Percentiles rank a stretch among this genome's conserved stretches.
phyloP scores from a whole-genome alignment of 2,329 filamentous ascomycete genomes.

The Hypoxylon sp. region DNA sequence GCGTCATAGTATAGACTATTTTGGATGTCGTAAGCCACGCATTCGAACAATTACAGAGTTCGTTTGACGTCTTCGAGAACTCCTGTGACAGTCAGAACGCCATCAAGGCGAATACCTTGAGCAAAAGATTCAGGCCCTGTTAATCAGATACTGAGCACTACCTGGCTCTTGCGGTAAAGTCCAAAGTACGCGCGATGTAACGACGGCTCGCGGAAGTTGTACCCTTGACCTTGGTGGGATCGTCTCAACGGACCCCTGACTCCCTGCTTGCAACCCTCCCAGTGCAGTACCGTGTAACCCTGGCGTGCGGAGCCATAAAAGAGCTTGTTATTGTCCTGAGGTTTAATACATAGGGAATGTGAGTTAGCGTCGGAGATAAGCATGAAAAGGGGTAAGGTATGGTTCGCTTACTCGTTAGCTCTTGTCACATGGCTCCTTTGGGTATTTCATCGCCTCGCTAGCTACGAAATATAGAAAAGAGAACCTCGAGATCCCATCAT shows the following conservation, averaged over 20 bases:
- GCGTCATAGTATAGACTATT: neutral
- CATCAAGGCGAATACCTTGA: slow-evolving; percentile 3
- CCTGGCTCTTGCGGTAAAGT: slow-evolving; percentile 27
- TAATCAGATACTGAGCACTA: slow-evolving; percentile 19
- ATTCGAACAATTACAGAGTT: neutral
- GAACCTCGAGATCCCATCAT: slow-evolving; percentile 5
- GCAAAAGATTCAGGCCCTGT: slow-evolving; percentile 9
- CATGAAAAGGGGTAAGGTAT: slow-evolving; percentile 39
- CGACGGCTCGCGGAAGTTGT: slow-evolving; percentile 46
- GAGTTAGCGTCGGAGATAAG: slow-evolving; percentile 42
- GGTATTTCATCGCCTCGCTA: neutral
- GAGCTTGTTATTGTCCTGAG: slow-evolving; percentile 25
- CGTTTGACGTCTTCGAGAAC: slow-evolving; percentile 4
- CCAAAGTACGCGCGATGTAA: slow-evolving; percentile 41
- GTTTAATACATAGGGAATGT: slow-evolving; percentile 26
- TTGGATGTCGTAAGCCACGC: neutral
- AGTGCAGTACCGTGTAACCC: slow-evolving; percentile 37
- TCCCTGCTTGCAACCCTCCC: slow-evolving; percentile 30
- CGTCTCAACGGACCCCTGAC: slow-evolving; percentile 40
- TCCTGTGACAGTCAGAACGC: neutral
- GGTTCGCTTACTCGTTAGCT: slow-evolving; percentile 2
- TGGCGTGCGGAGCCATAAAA: slow-evolving; percentile 40
- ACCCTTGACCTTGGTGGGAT: slow-evolving; percentile 43
- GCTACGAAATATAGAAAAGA: neutral
- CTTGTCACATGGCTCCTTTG: slow-evolving; percentile 4